These are phyloP conservation scores for Boletellus emodensis DNA, from an alignment of 768 basidiomycete genomes.

Conservation along the genomic window DNA sequence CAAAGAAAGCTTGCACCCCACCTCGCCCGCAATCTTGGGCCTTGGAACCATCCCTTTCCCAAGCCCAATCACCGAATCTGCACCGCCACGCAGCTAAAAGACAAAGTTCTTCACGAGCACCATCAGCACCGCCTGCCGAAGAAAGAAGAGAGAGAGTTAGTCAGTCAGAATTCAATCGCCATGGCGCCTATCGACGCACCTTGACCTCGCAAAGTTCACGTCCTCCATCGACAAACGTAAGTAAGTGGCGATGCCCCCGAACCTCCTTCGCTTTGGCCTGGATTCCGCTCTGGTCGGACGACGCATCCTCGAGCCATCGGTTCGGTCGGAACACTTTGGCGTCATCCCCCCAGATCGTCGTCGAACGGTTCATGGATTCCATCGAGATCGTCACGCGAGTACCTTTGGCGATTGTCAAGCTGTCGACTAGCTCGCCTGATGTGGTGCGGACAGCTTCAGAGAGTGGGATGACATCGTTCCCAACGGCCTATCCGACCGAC, in stretches of 20 bases:
- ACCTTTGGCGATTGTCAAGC: slow-evolving; percentile 45
- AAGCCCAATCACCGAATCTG: slow-evolving; percentile 9
- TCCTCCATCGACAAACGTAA: slow-evolving; percentile 52
- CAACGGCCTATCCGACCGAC: slow-evolving; percentile 26
- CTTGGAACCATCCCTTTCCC: slow-evolving; percentile 3
- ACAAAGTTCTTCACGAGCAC: slow-evolving; percentile 42
- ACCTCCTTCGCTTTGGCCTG: slow-evolving; percentile 35
- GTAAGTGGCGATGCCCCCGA: slow-evolving; percentile 45
- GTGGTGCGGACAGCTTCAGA: slow-evolving; percentile 39
- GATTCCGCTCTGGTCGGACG: slow-evolving; percentile 15
- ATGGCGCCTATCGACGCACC: slow-evolving; percentile 9
- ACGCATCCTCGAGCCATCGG: slow-evolving; percentile 48
- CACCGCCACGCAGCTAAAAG: slow-evolving; percentile 35
- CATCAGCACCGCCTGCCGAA: slow-evolving; percentile 41
- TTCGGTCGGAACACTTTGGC: slow-evolving; percentile 57
- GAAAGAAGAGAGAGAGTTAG: neutral
- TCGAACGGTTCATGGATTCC: slow-evolving; percentile 45
- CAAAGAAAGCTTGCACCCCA: slow-evolving; percentile 23
- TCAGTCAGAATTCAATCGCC: too few relatives aligned
- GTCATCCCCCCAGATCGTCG: slow-evolving; percentile 56
- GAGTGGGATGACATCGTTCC: slow-evolving; percentile 59
- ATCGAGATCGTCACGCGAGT: slow-evolving; percentile 43
- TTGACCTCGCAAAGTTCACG: slow-evolving; percentile 41
- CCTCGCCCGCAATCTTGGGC: slow-evolving; percentile 14
- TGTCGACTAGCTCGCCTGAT: slow-evolving; percentile 36